Percentiles rank a stretch among this genome's conserved stretches.
Conservation (phyloP, 2,329 filamentous ascomycete species). For the Arthrobotrys iridis region DNA sequence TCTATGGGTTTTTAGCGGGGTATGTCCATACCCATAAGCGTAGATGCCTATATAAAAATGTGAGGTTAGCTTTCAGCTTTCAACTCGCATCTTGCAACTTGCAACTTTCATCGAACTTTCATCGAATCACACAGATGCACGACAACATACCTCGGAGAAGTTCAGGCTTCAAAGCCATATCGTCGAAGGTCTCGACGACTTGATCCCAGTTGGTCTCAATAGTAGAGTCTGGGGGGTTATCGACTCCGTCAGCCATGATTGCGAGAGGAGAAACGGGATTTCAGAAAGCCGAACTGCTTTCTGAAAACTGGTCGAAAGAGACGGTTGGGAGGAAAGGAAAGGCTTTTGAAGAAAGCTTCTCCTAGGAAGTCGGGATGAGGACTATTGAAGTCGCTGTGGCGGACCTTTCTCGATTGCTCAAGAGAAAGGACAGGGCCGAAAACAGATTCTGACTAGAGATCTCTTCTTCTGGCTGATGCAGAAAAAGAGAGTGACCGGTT, state of each 20-base stretch:
- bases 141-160: constrained; percentile 82
- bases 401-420: constrained; percentile 54
- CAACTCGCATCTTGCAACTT: background rate
- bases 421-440: constrained; percentile 52
- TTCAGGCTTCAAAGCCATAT: constrained; percentile 96
- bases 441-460: constrained; percentile 51
- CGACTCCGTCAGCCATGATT: constrained; percentile 46
- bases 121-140: background rate
- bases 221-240: constrained; percentile 72
- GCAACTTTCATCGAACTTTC: background rate
- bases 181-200: constrained; percentile 98
- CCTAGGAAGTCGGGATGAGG: constrained; percentile 1
- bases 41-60: constrained; percentile 75
- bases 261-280: constrained; percentile 18
- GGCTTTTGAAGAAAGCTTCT: constrained; percentile 19
- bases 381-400: constrained; percentile 37
- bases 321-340: background rate
- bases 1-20: background rate
- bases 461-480: constrained; percentile 48
- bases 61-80: background rate
- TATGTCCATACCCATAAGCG: constrained; percentile 73
- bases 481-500: constrained; percentile 39
- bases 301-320: constrained; percentile 29
- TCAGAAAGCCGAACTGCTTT: constrained; percentile 45
- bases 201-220: constrained; percentile 99